Evolutionary conservation across 805 yeast genomes (phyloP).

Genomic region (Wickerhamiella nectarea): DNA sequence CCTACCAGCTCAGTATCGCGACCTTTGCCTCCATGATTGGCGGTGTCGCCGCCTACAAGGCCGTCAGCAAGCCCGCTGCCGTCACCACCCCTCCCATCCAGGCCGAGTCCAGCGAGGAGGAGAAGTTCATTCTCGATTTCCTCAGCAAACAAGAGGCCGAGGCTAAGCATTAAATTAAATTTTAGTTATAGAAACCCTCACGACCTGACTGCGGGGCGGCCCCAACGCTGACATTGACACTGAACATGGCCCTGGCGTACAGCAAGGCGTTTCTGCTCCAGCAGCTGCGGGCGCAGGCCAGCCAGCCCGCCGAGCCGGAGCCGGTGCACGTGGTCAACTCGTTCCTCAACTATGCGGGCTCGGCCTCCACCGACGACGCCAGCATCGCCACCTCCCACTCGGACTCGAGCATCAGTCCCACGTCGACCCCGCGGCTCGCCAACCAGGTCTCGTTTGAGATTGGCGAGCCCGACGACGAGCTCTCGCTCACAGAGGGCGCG

Average conservation of each 20-base stretch:
- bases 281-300: constrained; percentile 20
- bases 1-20: constrained; percentile 77
- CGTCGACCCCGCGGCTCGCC: not conserved
- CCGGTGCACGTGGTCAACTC: not conserved
- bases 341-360: constrained; percentile 4
- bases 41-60: constrained; percentile 55
- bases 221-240: too few species aligned
- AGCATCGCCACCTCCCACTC: constrained; percentile 4
- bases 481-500: not conserved
- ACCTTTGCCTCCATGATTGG: constrained; percentile 60
- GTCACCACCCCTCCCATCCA: constrained; percentile 54
- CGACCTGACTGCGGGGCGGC: too few species aligned
- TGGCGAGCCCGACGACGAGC: constrained; percentile 2
- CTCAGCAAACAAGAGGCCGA: constrained; percentile 35
- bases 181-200: too few species aligned
- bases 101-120: constrained; percentile 79
- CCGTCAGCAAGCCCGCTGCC: constrained; percentile 41
- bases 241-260: constrained; percentile 24
- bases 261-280: constrained; percentile 24
- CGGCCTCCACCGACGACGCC: constrained; percentile 2
- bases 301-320: not conserved
- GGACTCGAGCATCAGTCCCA: constrained; percentile 9
- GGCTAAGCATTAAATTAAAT: constrained; percentile 10
- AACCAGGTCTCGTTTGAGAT: not conserved
- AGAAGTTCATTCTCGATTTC: constrained; percentile 64